Evolutionary conservation across 306 rosid species (phyloP).

Genomic region (Prunus padus): DNA sequence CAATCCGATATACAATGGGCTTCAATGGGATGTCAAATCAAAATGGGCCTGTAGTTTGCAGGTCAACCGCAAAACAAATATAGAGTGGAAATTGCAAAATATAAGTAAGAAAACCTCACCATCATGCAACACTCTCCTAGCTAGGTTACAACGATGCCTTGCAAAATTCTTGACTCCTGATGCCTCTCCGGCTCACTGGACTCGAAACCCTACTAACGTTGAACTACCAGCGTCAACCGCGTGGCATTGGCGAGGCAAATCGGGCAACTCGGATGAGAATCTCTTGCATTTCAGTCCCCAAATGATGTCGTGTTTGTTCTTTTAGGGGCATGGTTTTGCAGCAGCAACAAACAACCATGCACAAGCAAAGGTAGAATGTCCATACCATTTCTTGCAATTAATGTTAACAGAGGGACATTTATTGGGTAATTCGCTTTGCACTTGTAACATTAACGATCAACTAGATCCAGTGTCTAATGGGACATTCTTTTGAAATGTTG

Average conservation of each 20-base stretch:
- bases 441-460: too few relatives aligned
- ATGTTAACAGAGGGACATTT: too few relatives aligned
- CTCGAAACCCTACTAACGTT: not conserved
- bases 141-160: not conserved
- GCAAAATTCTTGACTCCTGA: not conserved
- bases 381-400: too few relatives aligned
- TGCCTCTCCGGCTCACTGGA: not conserved
- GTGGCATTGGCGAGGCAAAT: conserved; percentile 48
- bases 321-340: not conserved
- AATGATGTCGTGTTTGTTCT: too few relatives aligned
- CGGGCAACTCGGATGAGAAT: conserved; percentile 54
- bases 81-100: not conserved
- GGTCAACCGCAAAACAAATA: too few relatives aligned
- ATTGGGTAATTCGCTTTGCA: too few relatives aligned
- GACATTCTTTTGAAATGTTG: too few relatives aligned
- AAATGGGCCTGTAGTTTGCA: too few relatives aligned
- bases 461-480: too few relatives aligned
- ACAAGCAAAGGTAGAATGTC: not conserved
- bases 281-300: not conserved
- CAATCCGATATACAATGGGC: too few relatives aligned
- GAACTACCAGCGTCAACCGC: not conserved
- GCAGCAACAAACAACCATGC: too few relatives aligned
- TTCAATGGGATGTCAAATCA: too few relatives aligned
- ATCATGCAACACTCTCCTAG: not conserved
- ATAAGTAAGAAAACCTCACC: not conserved